Percentiles rank a stretch among this genome's conserved stretches.
phyloP scores from a whole-genome alignment of 164 flowering plant species.

The Aristolochia californica region DNA sequence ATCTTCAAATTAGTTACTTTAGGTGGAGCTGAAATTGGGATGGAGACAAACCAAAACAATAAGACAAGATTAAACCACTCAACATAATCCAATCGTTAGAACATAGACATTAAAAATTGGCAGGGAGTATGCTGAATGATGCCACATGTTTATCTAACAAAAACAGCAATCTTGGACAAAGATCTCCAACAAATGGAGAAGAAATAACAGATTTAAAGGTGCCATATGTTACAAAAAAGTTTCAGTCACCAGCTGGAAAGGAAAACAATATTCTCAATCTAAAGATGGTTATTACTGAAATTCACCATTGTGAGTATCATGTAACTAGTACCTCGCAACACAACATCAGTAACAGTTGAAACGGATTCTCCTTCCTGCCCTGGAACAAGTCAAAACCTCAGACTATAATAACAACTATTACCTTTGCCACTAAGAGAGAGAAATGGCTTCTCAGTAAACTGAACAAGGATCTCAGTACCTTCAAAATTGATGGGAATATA shows the following conservation, averaged over 20 bases:
- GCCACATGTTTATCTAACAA: too few relatives aligned
- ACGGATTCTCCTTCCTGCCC: constrained; percentile 85
- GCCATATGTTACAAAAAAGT: too few relatives aligned
- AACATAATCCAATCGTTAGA: too few relatives aligned
- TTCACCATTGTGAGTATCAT: background rate
- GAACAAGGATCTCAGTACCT: constrained; percentile 30
- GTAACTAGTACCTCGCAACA: constrained; percentile 52
- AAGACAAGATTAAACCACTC: too few relatives aligned
- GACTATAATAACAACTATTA: background rate
- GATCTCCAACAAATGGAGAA: too few relatives aligned
- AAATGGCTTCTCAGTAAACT: background rate
- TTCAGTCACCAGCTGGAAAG: background rate
- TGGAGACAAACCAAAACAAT: background rate
- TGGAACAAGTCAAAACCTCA: constrained; percentile 18
- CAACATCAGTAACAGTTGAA: constrained; percentile 42
- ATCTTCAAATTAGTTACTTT: constrained; percentile 65
- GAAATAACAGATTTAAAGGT: too few relatives aligned
- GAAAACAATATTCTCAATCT: background rate
- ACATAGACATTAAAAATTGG: too few relatives aligned
- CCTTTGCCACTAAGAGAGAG: background rate
- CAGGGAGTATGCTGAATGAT: too few relatives aligned
- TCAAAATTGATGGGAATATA: constrained; percentile 87
- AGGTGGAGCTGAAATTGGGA: constrained; percentile 68
- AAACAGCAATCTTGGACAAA: too few relatives aligned
- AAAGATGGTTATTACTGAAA: background rate